Base-by-base conservation (phyloP, 2,329 filamentous ascomycete species). In the Camillea tinctor region DNA sequence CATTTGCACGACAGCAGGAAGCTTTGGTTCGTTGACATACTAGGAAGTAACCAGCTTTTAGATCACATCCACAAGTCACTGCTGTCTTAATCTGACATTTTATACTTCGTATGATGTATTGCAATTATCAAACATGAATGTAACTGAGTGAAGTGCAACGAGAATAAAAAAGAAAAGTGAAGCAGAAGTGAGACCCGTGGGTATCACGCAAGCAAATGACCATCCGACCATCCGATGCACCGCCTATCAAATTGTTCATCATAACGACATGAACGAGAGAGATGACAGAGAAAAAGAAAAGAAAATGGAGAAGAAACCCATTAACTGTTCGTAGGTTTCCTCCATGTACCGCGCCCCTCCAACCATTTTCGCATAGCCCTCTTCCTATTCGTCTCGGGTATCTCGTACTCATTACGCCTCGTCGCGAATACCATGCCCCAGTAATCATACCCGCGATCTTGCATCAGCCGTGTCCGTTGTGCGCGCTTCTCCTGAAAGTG, bases 391-490 rank as follows among this genome's bases (percentile, higher is more conserved):
- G 73, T 60, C 24, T 74, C 74, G 0, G 76, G 76, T 36, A 79
- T 77, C 62, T 73, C 70, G 52, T 78, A 76, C 49, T 67, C 65
- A 60, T 62, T 60, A 11, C 58, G 60, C 23, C 72, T 62, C 60
- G 73, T 71, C 50, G 67, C 64, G 55, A 73, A 69, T 26, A 78
- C 70, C 40, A 68, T 71, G 21, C 71, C 76, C 77, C 77, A 79
- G 54, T 77, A 78, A 59, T 79, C 77, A 59, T 76, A 79, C 0
- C 66, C 70, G 48, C 70, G 63, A 55, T 77, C 76, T 52, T 71
- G 69, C 17, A 63, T 62, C 20, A 65, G 64, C 52, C 63, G 58
- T 24, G 57, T 48, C 3, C 60, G 57, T 55, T 65, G 55, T 56
- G 66, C 64, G 30, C 62, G 60, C 30, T 68, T 66, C 49, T 71